Evolutionary conservation across 1,139 yeast genomes (phyloP).

Genomic region (Magnusiomyces ingens): DNA sequence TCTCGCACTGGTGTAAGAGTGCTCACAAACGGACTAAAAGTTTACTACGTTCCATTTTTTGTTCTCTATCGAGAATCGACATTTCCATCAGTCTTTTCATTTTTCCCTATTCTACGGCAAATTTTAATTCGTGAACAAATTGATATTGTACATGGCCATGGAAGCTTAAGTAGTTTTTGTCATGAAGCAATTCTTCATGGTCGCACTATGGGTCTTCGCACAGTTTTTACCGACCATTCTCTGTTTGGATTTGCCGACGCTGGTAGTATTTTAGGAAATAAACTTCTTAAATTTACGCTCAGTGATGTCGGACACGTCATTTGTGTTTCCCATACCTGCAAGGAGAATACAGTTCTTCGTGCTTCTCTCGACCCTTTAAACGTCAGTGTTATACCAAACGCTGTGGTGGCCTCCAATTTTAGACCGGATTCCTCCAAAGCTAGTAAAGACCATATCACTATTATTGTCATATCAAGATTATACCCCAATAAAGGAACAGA

Average conservation of each 20-base stretch:
- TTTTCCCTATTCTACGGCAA: conserved; percentile 78
- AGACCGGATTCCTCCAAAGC: conserved; percentile 44
- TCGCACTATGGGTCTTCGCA: conserved; percentile 82
- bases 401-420: conserved; percentile 81
- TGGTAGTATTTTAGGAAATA: conserved; percentile 79
- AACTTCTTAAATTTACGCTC: conserved; percentile 72
- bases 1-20: conserved; percentile 74
- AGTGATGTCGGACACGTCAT: conserved; percentile 89
- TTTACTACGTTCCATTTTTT: conserved; percentile 80
- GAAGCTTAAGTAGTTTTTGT: conserved; percentile 76
- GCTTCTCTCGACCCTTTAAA: conserved; percentile 71
- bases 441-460: conserved; percentile 46
- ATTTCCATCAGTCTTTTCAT: conserved; percentile 82
- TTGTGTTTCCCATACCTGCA: conserved; percentile 94
- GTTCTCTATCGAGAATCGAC: conserved; percentile 77
- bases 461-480: conserved; percentile 83
- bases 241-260: conserved; percentile 89
- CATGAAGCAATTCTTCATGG: conserved; percentile 90
- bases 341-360: conserved; percentile 87
- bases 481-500: conserved; percentile 98
- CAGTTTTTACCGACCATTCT: conserved; percentile 94
- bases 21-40: conserved; percentile 84
- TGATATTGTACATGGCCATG: conserved; percentile 93
- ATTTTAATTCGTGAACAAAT: conserved; percentile 80
- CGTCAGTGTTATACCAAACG: conserved; percentile 93